A percentile compares a stretch with the other conserved stretches of the same genome.
Evolutionary conservation across 1,284 basidiomycete genomes (phyloP).

Genomic region (Termitomyces sp.): DNA sequence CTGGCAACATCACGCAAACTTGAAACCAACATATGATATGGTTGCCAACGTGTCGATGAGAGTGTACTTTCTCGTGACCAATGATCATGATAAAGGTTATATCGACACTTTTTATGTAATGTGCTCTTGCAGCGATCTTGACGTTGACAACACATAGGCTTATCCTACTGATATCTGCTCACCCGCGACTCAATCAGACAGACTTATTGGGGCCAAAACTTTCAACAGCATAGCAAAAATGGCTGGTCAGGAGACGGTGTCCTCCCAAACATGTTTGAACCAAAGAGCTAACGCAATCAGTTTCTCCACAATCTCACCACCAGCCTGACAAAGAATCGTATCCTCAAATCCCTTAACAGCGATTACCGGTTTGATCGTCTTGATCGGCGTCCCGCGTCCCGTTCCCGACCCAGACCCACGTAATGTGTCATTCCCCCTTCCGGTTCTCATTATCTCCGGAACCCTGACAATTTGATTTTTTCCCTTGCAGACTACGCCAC

Average conservation of each 20-base stretch:
- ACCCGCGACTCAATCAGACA: too few species aligned
- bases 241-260: constrained; percentile 11
- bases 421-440: constrained; percentile 23
- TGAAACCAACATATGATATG: too few species aligned
- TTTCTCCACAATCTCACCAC: constrained; percentile 25
- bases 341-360: constrained; percentile 37
- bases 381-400: neutral
- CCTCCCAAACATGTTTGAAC: constrained; percentile 32
- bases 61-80: neutral
- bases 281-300: constrained; percentile 27
- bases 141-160: too few species aligned
- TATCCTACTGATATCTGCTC: too few species aligned
- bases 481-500: neutral
- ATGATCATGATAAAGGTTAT: neutral
- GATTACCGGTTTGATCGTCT: neutral
- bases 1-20: too few species aligned
- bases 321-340: constrained; percentile 26
- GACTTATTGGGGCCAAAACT: too few species aligned
- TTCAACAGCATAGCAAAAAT: too few species aligned
- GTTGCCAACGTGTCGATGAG: too few species aligned
- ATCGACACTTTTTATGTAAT: too few species aligned
- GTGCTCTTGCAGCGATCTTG: neutral
- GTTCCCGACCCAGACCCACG: neutral
- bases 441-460: constrained; percentile 43
- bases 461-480: constrained; percentile 12